Base-by-base conservation (phyloP, 2,329 filamentous ascomycete species). In the Didymella pomorum region DNA sequence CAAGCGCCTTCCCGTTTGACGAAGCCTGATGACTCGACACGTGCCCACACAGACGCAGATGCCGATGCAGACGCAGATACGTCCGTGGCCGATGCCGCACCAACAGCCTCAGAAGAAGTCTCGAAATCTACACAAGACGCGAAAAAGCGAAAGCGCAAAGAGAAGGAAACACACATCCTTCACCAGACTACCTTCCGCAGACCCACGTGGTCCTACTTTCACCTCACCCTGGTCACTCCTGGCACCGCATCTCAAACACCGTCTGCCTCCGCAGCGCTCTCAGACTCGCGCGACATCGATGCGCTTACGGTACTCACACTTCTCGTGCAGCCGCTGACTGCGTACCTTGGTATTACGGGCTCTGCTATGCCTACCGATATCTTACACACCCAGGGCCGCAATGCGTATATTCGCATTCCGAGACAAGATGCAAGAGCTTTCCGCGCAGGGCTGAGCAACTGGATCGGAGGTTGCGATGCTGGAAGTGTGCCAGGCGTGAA, bases 291-390 rank as follows among this genome's bases (percentile, higher is more conserved):
- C 33, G 11, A 52, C 37, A 45, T 91, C 6, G 89, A 93, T 74
- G 79, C 82, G 2, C 78, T 92, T 2, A 87, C 87, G 35, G 81
- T 84, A 18, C 86, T 85, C 31, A 80, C 86, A 0, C 87, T 90
- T 69, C 84, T 90, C 65, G 85, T 84, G 2, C 75, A 83, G 1
- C 87, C 90, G 0, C 79, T 94, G 8, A 80, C 80, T 1, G 85
- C 89, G 61, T 93, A 91, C 67, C 84, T 94, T 1, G 91, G 91
- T 20, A 77, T 86, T 18, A 87, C 86, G 0, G 91, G 91, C 11
- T 78, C 82, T 2, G 86, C 86, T 11, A 87, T 93, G 3, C 79
- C 87, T 1, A 71, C 93, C 55, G 91, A 94, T 70, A 86, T 93
- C 20, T 81, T 94, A 31, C 86, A 87, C 18, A 68, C 60, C 0